phyloP scores from a whole-genome alignment of 2,329 filamentous ascomycete genomes.

The Proliferodiscus dingleyae region DNA sequence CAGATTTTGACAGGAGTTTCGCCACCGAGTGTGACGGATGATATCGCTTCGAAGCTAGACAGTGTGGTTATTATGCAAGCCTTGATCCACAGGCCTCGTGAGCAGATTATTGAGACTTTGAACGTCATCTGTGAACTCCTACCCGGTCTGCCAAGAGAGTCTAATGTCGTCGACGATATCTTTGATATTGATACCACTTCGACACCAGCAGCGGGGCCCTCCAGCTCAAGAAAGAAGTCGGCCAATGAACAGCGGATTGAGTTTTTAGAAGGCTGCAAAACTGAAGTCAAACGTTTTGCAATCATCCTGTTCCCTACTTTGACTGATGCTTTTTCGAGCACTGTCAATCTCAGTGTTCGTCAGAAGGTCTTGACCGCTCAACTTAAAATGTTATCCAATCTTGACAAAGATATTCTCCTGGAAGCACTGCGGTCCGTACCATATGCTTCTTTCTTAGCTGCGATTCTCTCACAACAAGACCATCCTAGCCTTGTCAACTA shows the following conservation, averaged over 20 bases:
- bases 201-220: conserved; percentile 40
- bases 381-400: conserved; percentile 92
- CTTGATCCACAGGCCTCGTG: conserved; percentile 87
- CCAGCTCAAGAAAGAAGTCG: conserved; percentile 45
- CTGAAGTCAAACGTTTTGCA: conserved; percentile 85
- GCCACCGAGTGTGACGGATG: conserved; percentile 71
- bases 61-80: conserved; percentile 99
- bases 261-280: conserved; percentile 74
- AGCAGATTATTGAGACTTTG: conserved; percentile 94
- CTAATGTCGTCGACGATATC: conserved; percentile 40
- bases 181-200: conserved; percentile 36
- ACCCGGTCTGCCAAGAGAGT: conserved; percentile 62
- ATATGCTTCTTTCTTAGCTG: conserved; percentile 91
- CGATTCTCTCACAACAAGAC: conserved; percentile 92
- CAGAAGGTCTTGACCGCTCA: conserved; percentile 96
- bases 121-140: conserved; percentile 96
- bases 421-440: conserved; percentile 84
- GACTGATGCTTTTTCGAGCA: conserved; percentile 95
- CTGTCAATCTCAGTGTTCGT: conserved; percentile 88
- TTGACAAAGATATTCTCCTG: conserved; percentile 79
- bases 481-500: conserved; percentile 81
- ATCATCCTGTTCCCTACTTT: conserved; percentile 90
- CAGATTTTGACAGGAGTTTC: conserved; percentile 96
- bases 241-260: conserved; percentile 78
- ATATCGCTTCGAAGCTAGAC: conserved; percentile 81